Evolutionary conservation across 306 rosid genomes (phyloP).

Genomic region (Gleditsia sinensis): DNA sequence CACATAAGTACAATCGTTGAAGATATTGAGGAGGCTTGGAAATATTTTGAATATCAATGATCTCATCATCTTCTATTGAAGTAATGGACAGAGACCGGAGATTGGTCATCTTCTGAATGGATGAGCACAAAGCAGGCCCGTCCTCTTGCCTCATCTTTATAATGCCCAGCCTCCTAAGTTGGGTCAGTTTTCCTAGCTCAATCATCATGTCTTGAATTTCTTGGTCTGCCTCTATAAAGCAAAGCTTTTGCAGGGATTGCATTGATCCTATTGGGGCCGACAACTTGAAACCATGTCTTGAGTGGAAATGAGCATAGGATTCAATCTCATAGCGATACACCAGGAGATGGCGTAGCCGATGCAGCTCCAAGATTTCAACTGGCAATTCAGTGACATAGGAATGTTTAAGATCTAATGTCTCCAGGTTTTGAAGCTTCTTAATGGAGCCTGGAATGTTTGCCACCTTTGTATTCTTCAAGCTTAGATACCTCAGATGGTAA

Average conservation of each 20-base stretch:
- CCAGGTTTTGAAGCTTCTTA: conserved; percentile 47
- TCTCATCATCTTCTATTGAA: conserved; percentile 41
- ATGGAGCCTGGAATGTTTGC: conserved; percentile 49
- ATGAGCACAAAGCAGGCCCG: conserved; percentile 48
- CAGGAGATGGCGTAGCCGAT: conserved; percentile 51
- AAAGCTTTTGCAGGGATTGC: conserved; percentile 56
- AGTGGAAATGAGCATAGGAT: conserved; percentile 43
- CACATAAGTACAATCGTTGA: conserved; percentile 41
- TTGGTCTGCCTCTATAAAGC: conserved; percentile 55
- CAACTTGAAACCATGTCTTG: conserved; percentile 52
- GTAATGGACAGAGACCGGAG: conserved; percentile 45
- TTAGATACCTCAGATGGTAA: conserved; percentile 50
- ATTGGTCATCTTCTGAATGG: conserved; percentile 47
- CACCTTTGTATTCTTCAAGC: conserved; percentile 55
- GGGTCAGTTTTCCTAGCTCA: conserved; percentile 50
- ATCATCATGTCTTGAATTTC: conserved; percentile 39
- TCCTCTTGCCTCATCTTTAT: conserved; percentile 45
- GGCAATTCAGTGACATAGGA: conserved; percentile 52
- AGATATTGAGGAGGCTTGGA: conserved; percentile 50
- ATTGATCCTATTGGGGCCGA: conserved; percentile 44
- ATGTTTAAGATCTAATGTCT: conserved; percentile 62
- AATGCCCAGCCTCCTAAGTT: conserved; percentile 52
- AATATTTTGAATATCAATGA: conserved; percentile 49
- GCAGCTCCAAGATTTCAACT: conserved; percentile 59
- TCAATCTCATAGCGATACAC: conserved; percentile 52